Conservation (phyloP, 192 early-diverging fungal species). For the Coemansia sp. region DNA sequence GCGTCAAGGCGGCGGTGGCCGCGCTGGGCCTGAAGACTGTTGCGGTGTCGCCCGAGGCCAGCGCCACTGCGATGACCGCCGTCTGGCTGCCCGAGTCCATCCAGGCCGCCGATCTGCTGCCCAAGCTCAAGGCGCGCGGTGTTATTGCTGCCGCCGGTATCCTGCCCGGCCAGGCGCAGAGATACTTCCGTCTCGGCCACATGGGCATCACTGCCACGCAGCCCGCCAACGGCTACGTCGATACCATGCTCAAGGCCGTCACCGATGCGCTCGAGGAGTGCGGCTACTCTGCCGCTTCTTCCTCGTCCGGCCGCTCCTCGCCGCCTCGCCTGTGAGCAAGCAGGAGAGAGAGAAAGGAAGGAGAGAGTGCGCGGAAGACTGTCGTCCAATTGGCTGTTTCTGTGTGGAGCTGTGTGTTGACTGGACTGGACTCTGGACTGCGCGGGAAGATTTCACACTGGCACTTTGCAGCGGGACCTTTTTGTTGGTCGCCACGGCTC, state of each 20-base stretch:
- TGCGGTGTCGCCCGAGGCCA: conserved; percentile 54
- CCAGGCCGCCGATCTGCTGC: conserved; percentile 71
- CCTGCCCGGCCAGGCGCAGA: conserved; percentile 71
- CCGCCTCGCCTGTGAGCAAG: conserved; percentile 43
- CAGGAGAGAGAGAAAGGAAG: too few species aligned
- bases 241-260: conserved; percentile 65
- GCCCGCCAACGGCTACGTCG: conserved; percentile 62
- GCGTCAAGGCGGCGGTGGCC: conserved; percentile 70
- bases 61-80: conserved; percentile 80
- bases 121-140: conserved; percentile 73
- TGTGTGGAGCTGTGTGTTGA: background rate
- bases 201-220: conserved; percentile 81
- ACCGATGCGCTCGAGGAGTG: conserved; percentile 59
- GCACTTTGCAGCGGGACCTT: too few species aligned
- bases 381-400: background rate
- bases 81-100: conserved; percentile 86
- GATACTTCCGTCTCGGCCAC: conserved; percentile 95
- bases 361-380: background rate
- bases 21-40: conserved; percentile 77
- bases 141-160: conserved; percentile 93
- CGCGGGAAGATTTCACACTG: too few species aligned
- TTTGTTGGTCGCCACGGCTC: too few species aligned
- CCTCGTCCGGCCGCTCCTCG: conserved; percentile 25
- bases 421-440: conserved; percentile 4
- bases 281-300: conserved; percentile 21